Conservation (phyloP, 2,329 filamentous ascomycete species). For the Talaromyces funiculosus region DNA sequence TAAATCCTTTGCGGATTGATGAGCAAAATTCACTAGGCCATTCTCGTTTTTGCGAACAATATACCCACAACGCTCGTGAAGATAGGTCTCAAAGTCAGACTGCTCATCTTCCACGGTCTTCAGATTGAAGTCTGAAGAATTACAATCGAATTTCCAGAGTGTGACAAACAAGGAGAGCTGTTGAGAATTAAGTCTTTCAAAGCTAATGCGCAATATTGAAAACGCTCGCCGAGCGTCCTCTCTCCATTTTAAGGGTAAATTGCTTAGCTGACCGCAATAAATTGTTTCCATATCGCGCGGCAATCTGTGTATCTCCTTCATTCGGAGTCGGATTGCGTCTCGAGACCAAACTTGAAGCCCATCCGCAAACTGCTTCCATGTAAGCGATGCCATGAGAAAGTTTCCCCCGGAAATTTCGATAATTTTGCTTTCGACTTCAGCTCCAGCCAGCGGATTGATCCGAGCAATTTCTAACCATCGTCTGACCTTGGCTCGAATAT, state of each 20-base stretch:
- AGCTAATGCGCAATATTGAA: neutral
- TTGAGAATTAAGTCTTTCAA: neutral
- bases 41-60: neutral
- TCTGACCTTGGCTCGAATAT: neutral
- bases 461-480: neutral
- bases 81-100: neutral
- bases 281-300: neutral
- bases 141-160: neutral
- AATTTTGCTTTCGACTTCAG: neutral
- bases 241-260: neutral
- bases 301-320: neutral
- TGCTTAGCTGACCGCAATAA: neutral
- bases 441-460: neutral
- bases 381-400: neutral
- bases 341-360: neutral
- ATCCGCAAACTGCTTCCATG: neutral
- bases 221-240: neutral
- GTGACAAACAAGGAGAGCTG: neutral
- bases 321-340: neutral
- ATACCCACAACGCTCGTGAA: neutral
- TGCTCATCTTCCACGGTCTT: neutral
- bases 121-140: neutral
- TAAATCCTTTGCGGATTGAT: neutral
- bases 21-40: neutral
- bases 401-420: neutral